Base-by-base conservation (phyloP, 805 yeast genomes). In the Lachancea kluyveri region DNA sequence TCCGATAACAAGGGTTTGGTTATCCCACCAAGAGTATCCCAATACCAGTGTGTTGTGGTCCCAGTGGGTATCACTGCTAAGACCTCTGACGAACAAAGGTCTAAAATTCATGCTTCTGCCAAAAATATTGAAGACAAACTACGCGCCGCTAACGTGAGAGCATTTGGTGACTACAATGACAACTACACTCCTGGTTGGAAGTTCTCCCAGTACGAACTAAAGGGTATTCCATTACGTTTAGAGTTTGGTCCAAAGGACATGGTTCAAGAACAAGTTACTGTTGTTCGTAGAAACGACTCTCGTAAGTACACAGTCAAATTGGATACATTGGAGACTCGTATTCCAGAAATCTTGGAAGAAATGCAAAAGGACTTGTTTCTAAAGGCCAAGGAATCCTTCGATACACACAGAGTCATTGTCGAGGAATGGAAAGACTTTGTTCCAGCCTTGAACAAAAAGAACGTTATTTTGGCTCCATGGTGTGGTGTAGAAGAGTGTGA, bases 111-210 rank as follows among this genome's bases (percentile, higher is more conserved):
- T 50, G 71, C 69, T 17, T 81, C 88, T 35, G 85, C 94, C 43
- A 67, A 70, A 42, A 68, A 67, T 14, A 71, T 90, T 42, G 95
- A 85, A 62, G 43, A 60, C 20, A 67, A 68, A 44, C 74, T 92
- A 50, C 50, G 54, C 33, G 64, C 59, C 16, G 71, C 74, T 29
- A 92, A 74, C 32, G 67, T 92, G 39, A 78, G 96, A 61, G 86
- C 74, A 17, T 65, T 70, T 35, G 80, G 90, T 50, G 99, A 92
- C 63, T 81, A 77, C 71, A 79, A 96, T 63, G 94, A 80, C 48
- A 85, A 79, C 68, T 90, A 92, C 68, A 80, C 96, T 33, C 95
- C 97, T 44, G 98, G 98, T 43, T 92, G 96, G 97, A 92, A 92
- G 66, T 92, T 90, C 64, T 80, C 96, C 37, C 95, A 92, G 59